A percentile compares a stretch with the other conserved stretches of the same genome.
Conservation (phyloP, 2,329 filamentous ascomycete genomes). For the Pseudogymnoascus pannorum region DNA sequence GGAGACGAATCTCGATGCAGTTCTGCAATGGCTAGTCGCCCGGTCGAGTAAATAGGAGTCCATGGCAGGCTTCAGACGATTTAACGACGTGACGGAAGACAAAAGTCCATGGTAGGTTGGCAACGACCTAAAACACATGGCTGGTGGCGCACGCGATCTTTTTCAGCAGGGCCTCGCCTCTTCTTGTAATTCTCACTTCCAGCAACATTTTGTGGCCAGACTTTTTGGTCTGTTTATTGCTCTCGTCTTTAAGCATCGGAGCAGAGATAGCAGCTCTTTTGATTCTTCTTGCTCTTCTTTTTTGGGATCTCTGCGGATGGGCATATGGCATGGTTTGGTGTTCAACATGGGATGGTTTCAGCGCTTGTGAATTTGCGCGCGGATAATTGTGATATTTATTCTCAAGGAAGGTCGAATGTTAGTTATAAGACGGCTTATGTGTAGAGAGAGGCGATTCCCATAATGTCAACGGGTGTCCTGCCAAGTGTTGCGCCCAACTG, state of each 20-base stretch:
- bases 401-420: neutral
- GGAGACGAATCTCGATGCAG: conserved; percentile 95
- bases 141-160: neutral
- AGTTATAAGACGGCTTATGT: neutral
- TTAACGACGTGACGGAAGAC: conserved; percentile 1
- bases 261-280: neutral
- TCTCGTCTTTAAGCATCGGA: neutral
- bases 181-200: conserved; percentile 4
- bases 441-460: neutral
- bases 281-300: neutral
- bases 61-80: neutral
- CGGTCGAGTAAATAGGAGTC: conserved; percentile 64
- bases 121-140: neutral
- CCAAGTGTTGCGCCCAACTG: neutral
- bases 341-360: neutral
- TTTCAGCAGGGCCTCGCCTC: conserved; percentile 1
- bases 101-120: conserved; percentile 5
- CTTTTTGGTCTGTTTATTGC: neutral
- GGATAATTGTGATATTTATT: neutral
- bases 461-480: neutral
- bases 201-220: neutral
- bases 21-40: conserved; percentile 93
- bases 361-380: neutral
- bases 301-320: conserved; percentile 3
- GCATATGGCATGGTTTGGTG: conserved; percentile 5